Conservation (phyloP, 345 rosid species). For the Gossypium stocksii region DNA sequence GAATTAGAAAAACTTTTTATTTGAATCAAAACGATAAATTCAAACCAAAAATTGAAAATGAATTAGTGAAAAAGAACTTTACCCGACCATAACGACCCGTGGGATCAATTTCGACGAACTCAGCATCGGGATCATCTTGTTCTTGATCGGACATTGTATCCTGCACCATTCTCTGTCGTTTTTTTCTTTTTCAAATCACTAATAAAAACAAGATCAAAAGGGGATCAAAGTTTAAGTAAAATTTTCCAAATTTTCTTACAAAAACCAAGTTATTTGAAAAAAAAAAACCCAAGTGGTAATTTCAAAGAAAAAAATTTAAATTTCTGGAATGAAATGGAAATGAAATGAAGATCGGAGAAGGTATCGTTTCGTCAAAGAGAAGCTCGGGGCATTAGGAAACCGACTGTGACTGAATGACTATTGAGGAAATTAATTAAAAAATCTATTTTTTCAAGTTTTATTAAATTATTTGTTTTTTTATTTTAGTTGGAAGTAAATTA, state of each 20-base stretch:
- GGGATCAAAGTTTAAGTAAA: not conserved
- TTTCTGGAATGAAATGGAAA: not conserved
- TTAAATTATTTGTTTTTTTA: not conserved
- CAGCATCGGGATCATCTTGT: conserved; percentile 56
- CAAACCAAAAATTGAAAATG: not conserved
- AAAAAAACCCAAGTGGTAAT: not conserved
- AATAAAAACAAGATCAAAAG: not conserved
- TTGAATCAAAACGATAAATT: not conserved
- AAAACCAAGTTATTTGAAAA: not conserved
- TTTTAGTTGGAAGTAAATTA: not conserved
- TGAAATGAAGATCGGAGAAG: not conserved
- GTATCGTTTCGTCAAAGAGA: conserved; percentile 5
- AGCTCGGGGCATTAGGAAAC: conserved; percentile 15
- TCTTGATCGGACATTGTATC: conserved; percentile 54
- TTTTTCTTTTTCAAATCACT: not conserved
- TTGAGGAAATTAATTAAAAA: not conserved
- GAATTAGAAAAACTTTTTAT: not conserved
- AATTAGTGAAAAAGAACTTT: conserved; percentile 19
- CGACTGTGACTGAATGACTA: not conserved
- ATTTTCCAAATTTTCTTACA: not conserved
- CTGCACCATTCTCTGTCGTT: conserved; percentile 45
- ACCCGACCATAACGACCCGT: conserved; percentile 90
- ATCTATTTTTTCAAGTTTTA: not conserved
- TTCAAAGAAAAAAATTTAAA: not conserved
- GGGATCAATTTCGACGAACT: conserved; percentile 79